Percentiles rank a stretch among this genome's conserved stretches.
Evolutionary conservation across 495 filamentous ascomycete species (phyloP).

Genomic region (Diplogelasinospora grovesii): DNA sequence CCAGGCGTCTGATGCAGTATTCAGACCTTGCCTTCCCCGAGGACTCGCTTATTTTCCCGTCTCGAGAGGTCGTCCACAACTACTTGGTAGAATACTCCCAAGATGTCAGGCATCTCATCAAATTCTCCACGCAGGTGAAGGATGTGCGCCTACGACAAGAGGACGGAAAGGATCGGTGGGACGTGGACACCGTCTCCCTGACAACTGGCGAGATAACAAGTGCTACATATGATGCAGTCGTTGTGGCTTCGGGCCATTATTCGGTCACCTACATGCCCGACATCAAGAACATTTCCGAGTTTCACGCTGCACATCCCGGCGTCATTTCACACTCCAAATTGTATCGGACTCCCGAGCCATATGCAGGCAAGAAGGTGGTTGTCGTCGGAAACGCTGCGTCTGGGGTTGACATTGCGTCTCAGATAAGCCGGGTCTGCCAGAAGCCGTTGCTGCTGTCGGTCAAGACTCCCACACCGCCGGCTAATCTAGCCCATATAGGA

Average conservation of each 20-base stretch:
- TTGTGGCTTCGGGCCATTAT: conserved; percentile 82
- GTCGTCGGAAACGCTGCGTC: conserved; percentile 76
- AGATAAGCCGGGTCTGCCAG: conserved; percentile 51
- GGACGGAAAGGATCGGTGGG: conserved; percentile 35
- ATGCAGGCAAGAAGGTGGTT: conserved; percentile 48
- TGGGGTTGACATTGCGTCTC: conserved; percentile 70
- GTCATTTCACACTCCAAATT: conserved; percentile 74
- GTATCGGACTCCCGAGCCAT: conserved; percentile 58
- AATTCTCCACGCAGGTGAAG: conserved; percentile 36
- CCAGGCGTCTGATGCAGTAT: conserved; percentile 72
- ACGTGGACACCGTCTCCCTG: conserved; percentile 47
- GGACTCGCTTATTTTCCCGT: conserved; percentile 63
- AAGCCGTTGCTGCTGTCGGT: conserved; percentile 39
- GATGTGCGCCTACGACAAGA: conserved; percentile 24
- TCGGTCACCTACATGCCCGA: conserved; percentile 63
- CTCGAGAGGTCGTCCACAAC: conserved; percentile 54
- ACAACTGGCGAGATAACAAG: conserved; percentile 32
- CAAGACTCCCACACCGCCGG: conserved; percentile 25
- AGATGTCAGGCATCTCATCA: conserved; percentile 46
- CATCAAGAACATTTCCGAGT: conserved; percentile 32
- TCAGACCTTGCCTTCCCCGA: conserved; percentile 61
- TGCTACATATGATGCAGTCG: conserved; percentile 65
- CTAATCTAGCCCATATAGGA: conserved; percentile 23
- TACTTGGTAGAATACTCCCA: conserved; percentile 72
- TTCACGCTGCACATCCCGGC: conserved; percentile 54